Conservation (phyloP, 176 grass and related monocot species). For the Raddia guianensis region DNA sequence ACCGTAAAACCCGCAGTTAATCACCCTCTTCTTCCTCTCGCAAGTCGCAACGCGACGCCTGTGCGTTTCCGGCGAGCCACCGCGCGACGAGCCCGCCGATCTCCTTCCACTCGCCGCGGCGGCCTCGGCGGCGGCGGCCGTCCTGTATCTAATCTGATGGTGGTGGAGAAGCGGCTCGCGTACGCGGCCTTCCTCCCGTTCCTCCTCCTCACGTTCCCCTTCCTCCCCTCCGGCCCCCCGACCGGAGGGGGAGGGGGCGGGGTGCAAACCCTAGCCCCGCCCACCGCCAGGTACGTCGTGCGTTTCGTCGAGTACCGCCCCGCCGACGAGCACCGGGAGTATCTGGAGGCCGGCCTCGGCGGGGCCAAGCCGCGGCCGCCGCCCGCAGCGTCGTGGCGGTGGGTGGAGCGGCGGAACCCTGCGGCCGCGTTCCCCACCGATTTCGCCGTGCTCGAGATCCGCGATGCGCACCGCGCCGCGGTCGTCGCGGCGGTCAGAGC, state of each 20-base stretch:
- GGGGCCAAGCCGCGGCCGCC: background rate
- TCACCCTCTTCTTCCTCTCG: background rate
- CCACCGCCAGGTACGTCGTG: slow-evolving; percentile 63
- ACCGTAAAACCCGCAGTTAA: slow-evolving; percentile 29
- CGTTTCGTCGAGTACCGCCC: slow-evolving; percentile 70
- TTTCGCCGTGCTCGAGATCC: slow-evolving; percentile 80
- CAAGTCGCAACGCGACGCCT: background rate
- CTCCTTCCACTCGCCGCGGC: background rate
- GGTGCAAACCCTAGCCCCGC: slow-evolving; percentile 18
- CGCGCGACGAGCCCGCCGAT: slow-evolving; percentile 33
- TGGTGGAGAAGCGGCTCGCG: slow-evolving; percentile 30
- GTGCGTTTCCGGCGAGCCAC: slow-evolving; percentile 28
- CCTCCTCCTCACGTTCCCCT: slow-evolving; percentile 50
- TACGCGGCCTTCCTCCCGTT: slow-evolving; percentile 43
- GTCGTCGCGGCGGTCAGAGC: slow-evolving; percentile 47
- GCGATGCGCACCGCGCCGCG: slow-evolving; percentile 40
- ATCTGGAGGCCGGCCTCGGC: slow-evolving; percentile 55
- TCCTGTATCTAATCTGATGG: slow-evolving; percentile 2
- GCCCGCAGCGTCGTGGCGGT: slow-evolving; percentile 52
- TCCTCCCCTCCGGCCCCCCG: slow-evolving; percentile 24
- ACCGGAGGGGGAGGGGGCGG: background rate
- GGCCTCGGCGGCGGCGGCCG: too few relatives aligned
- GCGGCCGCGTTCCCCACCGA: slow-evolving; percentile 78
- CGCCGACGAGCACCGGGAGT: slow-evolving; percentile 64
- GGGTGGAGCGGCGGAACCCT: slow-evolving; percentile 83